phyloP scores from a whole-genome alignment of 1,284 basidiomycete genomes.

The Fomitopsis palustris region DNA sequence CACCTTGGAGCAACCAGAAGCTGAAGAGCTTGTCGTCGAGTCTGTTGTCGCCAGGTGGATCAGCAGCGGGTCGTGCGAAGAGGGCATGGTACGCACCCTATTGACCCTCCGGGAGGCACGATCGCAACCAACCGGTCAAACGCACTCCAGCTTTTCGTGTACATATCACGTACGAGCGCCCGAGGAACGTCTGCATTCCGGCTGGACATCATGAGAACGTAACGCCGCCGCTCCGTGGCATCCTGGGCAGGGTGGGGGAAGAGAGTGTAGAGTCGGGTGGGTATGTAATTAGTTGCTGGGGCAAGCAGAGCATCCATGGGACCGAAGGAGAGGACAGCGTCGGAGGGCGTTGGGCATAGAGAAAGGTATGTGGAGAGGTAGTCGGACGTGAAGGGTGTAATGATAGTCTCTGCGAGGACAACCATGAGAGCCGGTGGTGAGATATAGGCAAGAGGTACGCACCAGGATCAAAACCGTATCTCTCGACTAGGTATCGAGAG shows the following conservation, averaged over 20 bases:
- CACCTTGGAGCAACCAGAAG: slow-evolving; percentile 81
- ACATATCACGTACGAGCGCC: slow-evolving; percentile 81
- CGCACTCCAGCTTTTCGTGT: slow-evolving; percentile 86
- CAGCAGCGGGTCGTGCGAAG: neutral
- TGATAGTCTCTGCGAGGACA: slow-evolving; percentile 54
- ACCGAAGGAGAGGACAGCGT: slow-evolving; percentile 72
- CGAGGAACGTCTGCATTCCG: slow-evolving; percentile 82
- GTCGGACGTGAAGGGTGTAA: slow-evolving; percentile 74
- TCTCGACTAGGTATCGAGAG: slow-evolving; percentile 70
- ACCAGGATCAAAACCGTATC: slow-evolving; percentile 79
- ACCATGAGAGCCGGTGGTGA: neutral
- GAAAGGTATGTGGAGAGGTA: slow-evolving; percentile 74
- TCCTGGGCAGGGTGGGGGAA: slow-evolving; percentile 79
- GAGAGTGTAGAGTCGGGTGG: slow-evolving; percentile 66
- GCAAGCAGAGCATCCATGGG: slow-evolving; percentile 74
- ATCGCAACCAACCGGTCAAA: slow-evolving; percentile 82
- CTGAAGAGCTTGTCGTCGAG: slow-evolving; percentile 86
- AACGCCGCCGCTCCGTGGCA: slow-evolving; percentile 63
- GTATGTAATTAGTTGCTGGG: slow-evolving; percentile 66
- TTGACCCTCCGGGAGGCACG: slow-evolving; percentile 82
- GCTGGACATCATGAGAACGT: slow-evolving; percentile 65
- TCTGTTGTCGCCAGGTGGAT: slow-evolving; percentile 33
- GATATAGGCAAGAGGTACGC: slow-evolving; percentile 15
- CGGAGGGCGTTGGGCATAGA: slow-evolving; percentile 62
- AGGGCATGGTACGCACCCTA: slow-evolving; percentile 54